Evolutionary conservation across 441 rosid species (phyloP).

Genomic region (Sinapis alba): DNA sequence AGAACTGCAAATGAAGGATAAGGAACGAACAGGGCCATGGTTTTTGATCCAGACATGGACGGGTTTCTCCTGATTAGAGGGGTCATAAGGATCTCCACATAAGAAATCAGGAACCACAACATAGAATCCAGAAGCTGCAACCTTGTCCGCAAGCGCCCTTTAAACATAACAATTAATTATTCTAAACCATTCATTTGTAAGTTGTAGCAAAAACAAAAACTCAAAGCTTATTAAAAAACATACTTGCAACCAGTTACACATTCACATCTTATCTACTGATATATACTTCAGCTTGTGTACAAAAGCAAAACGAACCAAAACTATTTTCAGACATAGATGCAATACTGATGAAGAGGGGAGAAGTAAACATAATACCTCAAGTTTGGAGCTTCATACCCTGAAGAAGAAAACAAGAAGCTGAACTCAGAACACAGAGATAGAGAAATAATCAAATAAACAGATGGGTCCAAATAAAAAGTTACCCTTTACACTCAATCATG

Average conservation of each 20-base stretch:
- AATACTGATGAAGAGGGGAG: neutral
- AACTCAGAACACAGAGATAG: constrained; percentile 11
- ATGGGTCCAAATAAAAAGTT: neutral
- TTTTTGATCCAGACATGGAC: constrained; percentile 43
- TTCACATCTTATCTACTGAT: neutral
- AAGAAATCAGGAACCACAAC: constrained; percentile 76
- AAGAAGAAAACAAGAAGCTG: neutral
- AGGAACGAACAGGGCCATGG: constrained; percentile 55
- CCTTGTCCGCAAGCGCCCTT: constrained; percentile 80
- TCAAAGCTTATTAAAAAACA: neutral
- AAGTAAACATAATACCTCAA: constrained; percentile 30
- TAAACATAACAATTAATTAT: neutral
- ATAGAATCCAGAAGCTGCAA: constrained; percentile 65
- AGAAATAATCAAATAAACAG: constrained; percentile 2
- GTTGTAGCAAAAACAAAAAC: neutral
- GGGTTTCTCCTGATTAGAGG: constrained; percentile 42
- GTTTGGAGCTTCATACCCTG: constrained; percentile 44
- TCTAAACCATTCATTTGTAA: too few species aligned
- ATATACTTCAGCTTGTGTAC: neutral
- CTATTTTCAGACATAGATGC: too few species aligned
- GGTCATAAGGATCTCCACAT: constrained; percentile 53
- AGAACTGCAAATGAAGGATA: neutral
- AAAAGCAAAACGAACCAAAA: too few species aligned
- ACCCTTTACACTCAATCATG: neutral
- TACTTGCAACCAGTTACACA: neutral